Conservation (phyloP, 768 basidiomycete species). For the Trametes villosa region DNA sequence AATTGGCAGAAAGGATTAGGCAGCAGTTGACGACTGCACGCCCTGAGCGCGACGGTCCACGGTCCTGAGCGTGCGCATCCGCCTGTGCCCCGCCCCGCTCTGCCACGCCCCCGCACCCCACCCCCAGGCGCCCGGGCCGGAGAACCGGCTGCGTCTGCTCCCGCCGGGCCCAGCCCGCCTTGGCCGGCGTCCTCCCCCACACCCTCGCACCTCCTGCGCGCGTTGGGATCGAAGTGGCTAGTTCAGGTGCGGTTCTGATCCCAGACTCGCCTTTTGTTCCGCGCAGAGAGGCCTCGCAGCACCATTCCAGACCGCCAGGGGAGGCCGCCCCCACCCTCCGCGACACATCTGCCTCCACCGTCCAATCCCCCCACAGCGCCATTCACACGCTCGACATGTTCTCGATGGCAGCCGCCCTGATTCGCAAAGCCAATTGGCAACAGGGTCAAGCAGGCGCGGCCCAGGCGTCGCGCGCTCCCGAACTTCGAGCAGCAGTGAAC, state of each 20-base stretch:
- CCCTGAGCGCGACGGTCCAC: background rate
- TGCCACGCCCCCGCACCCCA: no score
- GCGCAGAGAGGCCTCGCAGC: background rate
- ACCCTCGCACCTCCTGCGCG: background rate
- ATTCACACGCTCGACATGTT: no score
- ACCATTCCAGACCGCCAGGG: background rate
- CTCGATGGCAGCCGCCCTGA: no score
- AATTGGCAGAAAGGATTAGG: constrained; percentile 22
- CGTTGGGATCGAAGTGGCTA: background rate
- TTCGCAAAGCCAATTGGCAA: no score
- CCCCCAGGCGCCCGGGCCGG: no score
- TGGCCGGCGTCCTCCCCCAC: background rate
- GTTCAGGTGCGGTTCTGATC: background rate
- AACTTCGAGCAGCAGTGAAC: background rate
- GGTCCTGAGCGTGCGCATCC: background rate
- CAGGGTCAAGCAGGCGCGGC: no score
- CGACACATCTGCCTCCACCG: no score
- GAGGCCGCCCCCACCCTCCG: no score
- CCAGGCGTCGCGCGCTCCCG: no score
- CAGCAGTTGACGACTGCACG: constrained; percentile 8
- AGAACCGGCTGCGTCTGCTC: no score
- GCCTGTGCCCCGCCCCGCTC: no score
- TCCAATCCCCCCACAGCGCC: no score
- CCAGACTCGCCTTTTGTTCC: background rate
- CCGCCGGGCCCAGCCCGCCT: background rate